Percentiles rank a stretch among this genome's conserved stretches.
Evolutionary conservation across 768 basidiomycete genomes (phyloP).

Genomic region (Hericium rajendrae): DNA sequence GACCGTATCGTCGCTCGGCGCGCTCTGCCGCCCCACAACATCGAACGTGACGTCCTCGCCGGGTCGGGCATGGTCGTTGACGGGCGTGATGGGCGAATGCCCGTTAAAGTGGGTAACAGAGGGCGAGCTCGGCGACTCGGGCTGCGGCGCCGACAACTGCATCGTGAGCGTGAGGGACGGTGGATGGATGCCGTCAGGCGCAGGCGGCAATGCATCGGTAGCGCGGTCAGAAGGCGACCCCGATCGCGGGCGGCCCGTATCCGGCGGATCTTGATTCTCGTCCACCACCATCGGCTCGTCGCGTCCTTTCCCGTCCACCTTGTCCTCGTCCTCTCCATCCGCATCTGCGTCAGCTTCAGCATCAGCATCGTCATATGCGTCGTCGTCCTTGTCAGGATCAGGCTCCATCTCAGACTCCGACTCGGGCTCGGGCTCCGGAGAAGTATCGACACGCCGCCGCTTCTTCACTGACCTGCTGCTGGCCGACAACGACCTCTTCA

Average conservation of each 20-base stretch:
- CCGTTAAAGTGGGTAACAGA: neutral
- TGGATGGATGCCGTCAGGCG: neutral
- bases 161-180: neutral
- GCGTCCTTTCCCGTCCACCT: neutral
- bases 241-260: neutral
- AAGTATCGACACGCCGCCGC: conserved; percentile 23
- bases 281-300: neutral
- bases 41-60: conserved; percentile 38
- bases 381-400: conserved; percentile 5
- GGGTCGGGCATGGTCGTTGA: neutral
- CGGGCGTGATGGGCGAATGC: neutral
- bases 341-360: neutral
- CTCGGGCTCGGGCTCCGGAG: conserved; percentile 13
- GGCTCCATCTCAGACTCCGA: conserved; percentile 10
- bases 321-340: neutral
- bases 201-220: neutral
- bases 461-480: conserved; percentile 6
- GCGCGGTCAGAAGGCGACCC: neutral
- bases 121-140: neutral
- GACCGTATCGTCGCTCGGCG: conserved; percentile 50
- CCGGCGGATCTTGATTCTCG: too few species aligned
- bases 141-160: neutral
- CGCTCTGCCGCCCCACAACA: conserved; percentile 39
- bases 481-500: conserved; percentile 4
- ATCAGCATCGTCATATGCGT: neutral